phyloP scores from a whole-genome alignment of 2,329 filamentous ascomycete genomes.

The Ophiognomonia clavigignenti-juglandacearum region DNA sequence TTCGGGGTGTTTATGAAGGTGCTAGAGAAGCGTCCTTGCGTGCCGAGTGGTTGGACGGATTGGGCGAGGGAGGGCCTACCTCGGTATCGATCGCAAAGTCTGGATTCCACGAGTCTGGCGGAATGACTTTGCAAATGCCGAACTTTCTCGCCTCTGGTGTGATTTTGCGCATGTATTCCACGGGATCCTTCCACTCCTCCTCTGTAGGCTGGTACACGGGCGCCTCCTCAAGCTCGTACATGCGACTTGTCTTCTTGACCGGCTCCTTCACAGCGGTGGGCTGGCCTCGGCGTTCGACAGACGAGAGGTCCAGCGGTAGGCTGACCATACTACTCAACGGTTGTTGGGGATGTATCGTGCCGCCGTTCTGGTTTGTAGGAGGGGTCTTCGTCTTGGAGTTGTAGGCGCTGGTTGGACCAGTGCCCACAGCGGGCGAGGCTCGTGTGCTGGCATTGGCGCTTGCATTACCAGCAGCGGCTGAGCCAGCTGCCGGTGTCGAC shows the following conservation, averaged over 20 bases:
- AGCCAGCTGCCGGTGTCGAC: slow-evolving; percentile 28
- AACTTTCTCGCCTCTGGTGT: slow-evolving; percentile 78
- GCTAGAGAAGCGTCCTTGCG: too few relatives aligned
- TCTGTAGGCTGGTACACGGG: slow-evolving; percentile 86
- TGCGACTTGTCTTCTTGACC: slow-evolving; percentile 70
- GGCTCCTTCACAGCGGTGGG: slow-evolving; percentile 71
- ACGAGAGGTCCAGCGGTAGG: slow-evolving; percentile 72
- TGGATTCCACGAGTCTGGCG: slow-evolving; percentile 89
- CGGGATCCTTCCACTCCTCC: slow-evolving; percentile 91
- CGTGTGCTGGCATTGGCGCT: slow-evolving; percentile 47
- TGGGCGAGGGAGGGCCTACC: slow-evolving; percentile 49
- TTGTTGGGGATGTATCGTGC: slow-evolving; percentile 43
- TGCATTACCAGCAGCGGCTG: slow-evolving; percentile 28
- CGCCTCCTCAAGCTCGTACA: slow-evolving; percentile 82
- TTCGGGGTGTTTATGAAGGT: not conserved
- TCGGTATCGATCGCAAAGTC: slow-evolving; percentile 95
- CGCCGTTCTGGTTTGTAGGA: slow-evolving; percentile 47
- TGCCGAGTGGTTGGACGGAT: not conserved
- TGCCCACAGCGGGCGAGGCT: slow-evolving; percentile 43
- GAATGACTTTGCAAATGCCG: slow-evolving; percentile 93
- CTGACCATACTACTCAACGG: slow-evolving; percentile 54
- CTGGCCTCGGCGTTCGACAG: slow-evolving; percentile 87
- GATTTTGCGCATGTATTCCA: slow-evolving; percentile 92
- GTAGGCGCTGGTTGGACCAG: slow-evolving; percentile 23
- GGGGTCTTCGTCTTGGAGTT: slow-evolving; percentile 40